A percentile compares a stretch with the other conserved stretches of the same genome.
These are phyloP conservation scores for Didymosphaeria variabile DNA, from an alignment of 2,329 filamentous ascomycete species.

Conservation along the genomic window DNA sequence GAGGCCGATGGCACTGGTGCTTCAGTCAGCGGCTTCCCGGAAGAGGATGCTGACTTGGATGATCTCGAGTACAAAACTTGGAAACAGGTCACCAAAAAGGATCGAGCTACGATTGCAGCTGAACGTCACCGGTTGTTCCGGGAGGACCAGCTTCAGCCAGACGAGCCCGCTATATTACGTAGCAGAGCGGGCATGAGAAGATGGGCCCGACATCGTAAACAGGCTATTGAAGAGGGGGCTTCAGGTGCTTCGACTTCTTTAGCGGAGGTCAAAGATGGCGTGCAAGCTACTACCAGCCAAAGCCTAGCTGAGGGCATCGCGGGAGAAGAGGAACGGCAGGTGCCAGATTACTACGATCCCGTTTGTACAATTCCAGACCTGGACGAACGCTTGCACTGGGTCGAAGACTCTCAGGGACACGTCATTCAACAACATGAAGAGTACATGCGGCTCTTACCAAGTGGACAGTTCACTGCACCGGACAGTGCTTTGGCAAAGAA, in stretches of 20 bases:
- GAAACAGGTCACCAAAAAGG: conserved; percentile 99
- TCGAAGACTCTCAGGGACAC: conserved; percentile 87
- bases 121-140: conserved; percentile 88
- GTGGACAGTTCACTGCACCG: conserved; percentile 78
- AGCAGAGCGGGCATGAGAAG: conserved; percentile 89
- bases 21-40: conserved; percentile 73
- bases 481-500: conserved; percentile 77
- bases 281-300: conserved; percentile 66
- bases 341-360: conserved; percentile 95
- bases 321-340: conserved; percentile 75
- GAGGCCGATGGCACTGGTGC: conserved; percentile 80
- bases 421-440: conserved; percentile 89
- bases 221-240: conserved; percentile 58
- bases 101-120: conserved; percentile 84
- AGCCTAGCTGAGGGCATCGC: conserved; percentile 96
- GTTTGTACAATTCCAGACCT: conserved; percentile 88
- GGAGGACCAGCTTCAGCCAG: conserved; percentile 81
- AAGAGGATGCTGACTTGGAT: conserved; percentile 84
- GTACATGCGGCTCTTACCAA: conserved; percentile 78
- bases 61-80: conserved; percentile 94
- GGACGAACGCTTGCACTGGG: conserved; percentile 79
- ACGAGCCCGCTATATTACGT: conserved; percentile 86
- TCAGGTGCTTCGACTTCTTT: conserved; percentile 60
- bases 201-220: conserved; percentile 81
- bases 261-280: conserved; percentile 57